Evolutionary conservation across 2,329 filamentous ascomycete species (phyloP).

Genomic region (Paraconiothyrium sp.): DNA sequence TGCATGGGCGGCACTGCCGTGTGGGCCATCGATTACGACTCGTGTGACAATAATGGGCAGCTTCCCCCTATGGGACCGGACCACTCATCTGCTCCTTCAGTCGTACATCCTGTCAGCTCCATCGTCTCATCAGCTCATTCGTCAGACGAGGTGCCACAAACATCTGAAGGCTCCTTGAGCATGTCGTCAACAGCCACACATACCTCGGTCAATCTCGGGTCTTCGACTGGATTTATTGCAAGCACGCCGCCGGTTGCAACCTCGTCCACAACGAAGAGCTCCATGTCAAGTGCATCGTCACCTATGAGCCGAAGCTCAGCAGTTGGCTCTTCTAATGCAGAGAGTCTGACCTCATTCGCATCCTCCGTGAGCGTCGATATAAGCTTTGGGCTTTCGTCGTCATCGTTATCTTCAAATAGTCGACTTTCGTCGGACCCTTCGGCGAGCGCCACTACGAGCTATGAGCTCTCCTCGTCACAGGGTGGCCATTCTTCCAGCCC

Average conservation of each 20-base stretch:
- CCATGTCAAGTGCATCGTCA: background rate
- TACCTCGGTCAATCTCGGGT: background rate
- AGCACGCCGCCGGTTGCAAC: background rate
- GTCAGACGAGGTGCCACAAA: background rate
- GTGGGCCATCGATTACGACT: constrained; percentile 54
- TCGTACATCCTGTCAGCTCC: background rate
- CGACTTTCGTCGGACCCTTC: background rate
- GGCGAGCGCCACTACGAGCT: background rate
- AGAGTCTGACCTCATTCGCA: background rate
- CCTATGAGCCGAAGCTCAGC: background rate
- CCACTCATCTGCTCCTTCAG: background rate
- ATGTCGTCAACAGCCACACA: background rate
- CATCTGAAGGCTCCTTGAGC: background rate
- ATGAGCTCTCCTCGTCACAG: background rate
- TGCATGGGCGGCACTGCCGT: constrained; percentile 43
- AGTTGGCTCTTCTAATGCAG: background rate
- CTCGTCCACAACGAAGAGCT: background rate
- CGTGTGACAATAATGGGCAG: constrained; percentile 22
- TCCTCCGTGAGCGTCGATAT: background rate
- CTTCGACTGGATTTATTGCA: background rate
- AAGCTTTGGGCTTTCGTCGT: background rate
- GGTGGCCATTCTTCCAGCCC: background rate
- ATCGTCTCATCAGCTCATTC: background rate
- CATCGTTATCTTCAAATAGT: background rate
- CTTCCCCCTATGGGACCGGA: background rate